These are phyloP conservation scores for Rutstroemia sp. DNA, from an alignment of 2,329 filamentous ascomycete genomes.

Conservation along the genomic window DNA sequence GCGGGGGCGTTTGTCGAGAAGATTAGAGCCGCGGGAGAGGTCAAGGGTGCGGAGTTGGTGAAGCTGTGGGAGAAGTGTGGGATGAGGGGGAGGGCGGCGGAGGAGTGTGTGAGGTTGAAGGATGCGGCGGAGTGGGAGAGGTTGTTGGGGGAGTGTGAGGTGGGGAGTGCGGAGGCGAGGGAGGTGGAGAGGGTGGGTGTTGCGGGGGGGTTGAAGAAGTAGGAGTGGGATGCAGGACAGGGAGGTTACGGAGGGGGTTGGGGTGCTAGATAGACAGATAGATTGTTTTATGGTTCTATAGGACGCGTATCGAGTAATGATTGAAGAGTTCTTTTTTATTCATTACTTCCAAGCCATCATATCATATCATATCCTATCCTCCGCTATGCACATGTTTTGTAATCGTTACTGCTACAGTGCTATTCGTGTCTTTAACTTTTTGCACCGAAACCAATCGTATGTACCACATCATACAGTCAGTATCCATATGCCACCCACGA, in stretches of 20 bases:
- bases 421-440: too few species aligned
- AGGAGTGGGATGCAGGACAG: slow-evolving; percentile 9
- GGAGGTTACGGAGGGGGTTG: neutral
- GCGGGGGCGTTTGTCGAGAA: slow-evolving; percentile 93
- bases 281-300: too few species aligned
- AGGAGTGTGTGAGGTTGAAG: slow-evolving; percentile 80
- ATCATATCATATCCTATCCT: too few species aligned
- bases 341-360: too few species aligned
- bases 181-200: slow-evolving; percentile 78
- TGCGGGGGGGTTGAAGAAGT: slow-evolving; percentile 42
- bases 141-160: slow-evolving; percentile 66
- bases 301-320: too few species aligned
- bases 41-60: slow-evolving; percentile 56
- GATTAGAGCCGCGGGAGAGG: slow-evolving; percentile 84
- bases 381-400: too few species aligned
- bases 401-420: too few species aligned
- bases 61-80: slow-evolving; percentile 97
- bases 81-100: slow-evolving; percentile 77
- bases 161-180: slow-evolving; percentile 54
- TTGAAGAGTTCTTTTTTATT: too few species aligned
- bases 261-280: neutral
- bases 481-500: too few species aligned
- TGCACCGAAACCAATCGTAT: too few species aligned
- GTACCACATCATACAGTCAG: too few species aligned
- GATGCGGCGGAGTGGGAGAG: slow-evolving; percentile 69